Conservation (phyloP, 257 asterid species). For the Knoxia roxburghii region DNA sequence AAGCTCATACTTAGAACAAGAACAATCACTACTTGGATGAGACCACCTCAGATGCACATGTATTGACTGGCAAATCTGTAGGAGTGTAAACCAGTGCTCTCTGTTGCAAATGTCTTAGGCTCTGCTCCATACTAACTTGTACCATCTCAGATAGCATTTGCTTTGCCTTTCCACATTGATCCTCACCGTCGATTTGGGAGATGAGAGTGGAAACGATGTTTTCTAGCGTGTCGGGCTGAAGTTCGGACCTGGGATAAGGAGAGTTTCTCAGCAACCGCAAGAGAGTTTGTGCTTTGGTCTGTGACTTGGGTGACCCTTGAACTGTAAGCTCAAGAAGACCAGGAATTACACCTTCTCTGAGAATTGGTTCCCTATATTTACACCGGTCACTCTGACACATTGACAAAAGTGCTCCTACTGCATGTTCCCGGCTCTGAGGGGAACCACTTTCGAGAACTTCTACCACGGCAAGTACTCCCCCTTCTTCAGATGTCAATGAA, state of each 20-base stretch:
- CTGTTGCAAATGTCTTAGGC: constrained; percentile 73
- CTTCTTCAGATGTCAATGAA: constrained; percentile 65
- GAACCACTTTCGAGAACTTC: constrained; percentile 83
- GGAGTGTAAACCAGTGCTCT: constrained; percentile 70
- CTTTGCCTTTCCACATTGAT: constrained; percentile 73
- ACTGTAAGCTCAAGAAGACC: constrained; percentile 96
- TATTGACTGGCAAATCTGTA: constrained; percentile 46
- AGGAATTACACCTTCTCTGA: constrained; percentile 87
- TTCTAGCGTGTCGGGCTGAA: constrained; percentile 66
- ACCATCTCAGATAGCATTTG: constrained; percentile 96
- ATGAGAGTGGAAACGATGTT: constrained; percentile 65
- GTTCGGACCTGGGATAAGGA: constrained; percentile 78
- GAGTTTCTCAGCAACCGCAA: constrained; percentile 63
- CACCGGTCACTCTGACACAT: constrained; percentile 75
- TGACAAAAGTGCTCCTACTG: constrained; percentile 72
- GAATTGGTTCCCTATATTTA: constrained; percentile 74
- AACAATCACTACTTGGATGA: constrained; percentile 39
- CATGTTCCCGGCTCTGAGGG: constrained; percentile 77
- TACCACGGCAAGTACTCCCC: constrained; percentile 87
- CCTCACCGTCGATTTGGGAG: constrained; percentile 74
- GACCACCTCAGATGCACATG: constrained; percentile 53
- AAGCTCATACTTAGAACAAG: neutral
- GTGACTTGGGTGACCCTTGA: constrained; percentile 73
- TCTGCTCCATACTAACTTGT: constrained; percentile 96
- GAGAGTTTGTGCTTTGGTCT: constrained; percentile 63